Conservation (phyloP, 73 alveolate genomes). For the Paramecium caudatum region DNA sequence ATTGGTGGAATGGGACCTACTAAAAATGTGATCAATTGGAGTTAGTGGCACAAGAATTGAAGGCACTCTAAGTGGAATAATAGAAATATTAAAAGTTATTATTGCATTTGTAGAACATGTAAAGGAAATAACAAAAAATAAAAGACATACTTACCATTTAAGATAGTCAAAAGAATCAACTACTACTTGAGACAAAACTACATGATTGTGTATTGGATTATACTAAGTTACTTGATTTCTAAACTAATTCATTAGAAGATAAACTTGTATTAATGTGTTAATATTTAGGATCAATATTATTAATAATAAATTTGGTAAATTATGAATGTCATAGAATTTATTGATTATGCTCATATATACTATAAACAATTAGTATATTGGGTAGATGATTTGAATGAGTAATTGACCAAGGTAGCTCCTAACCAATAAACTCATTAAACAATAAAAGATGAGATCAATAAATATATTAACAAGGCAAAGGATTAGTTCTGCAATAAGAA, state of each 20-base stretch:
- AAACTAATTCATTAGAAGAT: slow-evolving; percentile 14
- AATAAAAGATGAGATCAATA: slow-evolving; percentile 6
- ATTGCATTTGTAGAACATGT: background rate
- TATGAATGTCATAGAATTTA: slow-evolving; percentile 42
- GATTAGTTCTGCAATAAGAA: slow-evolving; percentile 7
- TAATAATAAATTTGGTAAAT: background rate
- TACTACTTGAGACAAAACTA: slow-evolving; percentile 3
- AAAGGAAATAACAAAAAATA: background rate
- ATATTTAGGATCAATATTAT: slow-evolving; percentile 36
- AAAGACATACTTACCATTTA: background rate
- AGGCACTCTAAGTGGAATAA: background rate
- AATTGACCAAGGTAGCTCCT: slow-evolving; percentile 6
- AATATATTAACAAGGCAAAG: slow-evolving; percentile 12
- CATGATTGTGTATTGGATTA: slow-evolving; percentile 43
- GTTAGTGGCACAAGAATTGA: background rate
- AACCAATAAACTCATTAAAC: slow-evolving; percentile 52
- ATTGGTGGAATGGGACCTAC: slow-evolving; percentile 54
- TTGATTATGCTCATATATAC: slow-evolving; percentile 25
- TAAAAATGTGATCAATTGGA: background rate
- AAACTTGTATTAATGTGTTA: slow-evolving; percentile 34
- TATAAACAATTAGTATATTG: background rate
- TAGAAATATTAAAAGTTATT: background rate
- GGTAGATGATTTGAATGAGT: slow-evolving; percentile 36
- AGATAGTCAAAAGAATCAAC: slow-evolving; percentile 39
- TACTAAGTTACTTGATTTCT: background rate